phyloP scores from a whole-genome alignment of 345 rosid genomes.

The Streptanthus diversifolius region DNA sequence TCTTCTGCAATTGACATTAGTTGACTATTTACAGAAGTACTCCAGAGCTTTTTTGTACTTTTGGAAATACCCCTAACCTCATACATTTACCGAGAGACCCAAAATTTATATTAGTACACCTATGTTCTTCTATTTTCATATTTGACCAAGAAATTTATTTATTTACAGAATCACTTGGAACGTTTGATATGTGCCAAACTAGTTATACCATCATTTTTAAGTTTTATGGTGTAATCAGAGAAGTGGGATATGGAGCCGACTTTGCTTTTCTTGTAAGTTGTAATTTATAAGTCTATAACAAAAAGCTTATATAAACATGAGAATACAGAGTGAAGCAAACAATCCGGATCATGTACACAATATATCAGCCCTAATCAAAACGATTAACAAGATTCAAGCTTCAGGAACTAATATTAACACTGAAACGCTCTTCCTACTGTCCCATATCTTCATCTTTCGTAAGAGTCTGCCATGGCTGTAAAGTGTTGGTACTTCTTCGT shows the following conservation, averaged over 20 bases:
- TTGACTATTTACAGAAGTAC: not conserved
- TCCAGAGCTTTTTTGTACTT: not conserved
- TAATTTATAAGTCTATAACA: not conserved
- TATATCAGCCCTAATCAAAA: not conserved
- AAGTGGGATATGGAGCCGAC: not conserved
- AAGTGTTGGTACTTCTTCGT: not conserved
- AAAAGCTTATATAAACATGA: not conserved
- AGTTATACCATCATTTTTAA: no score
- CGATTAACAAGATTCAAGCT: not conserved
- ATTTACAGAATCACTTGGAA: not conserved
- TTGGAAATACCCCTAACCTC: not conserved
- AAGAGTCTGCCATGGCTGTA: not conserved
- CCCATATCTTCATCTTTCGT: not conserved
- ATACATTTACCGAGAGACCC: no score
- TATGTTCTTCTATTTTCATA: not conserved
- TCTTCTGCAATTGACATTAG: not conserved
- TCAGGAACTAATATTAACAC: not conserved
- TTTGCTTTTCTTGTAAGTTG: not conserved
- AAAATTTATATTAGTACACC: not conserved
- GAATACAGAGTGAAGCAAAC: not conserved
- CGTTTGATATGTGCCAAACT: not conserved
- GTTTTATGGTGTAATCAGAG: no score
- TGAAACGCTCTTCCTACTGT: not conserved
- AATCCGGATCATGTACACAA: not conserved
- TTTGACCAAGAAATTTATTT: not conserved